A percentile compares a stretch with the other conserved stretches of the same genome.
Evolutionary conservation across 805 yeast species (phyloP).

Genomic region (Lipomyces orientalis): DNA sequence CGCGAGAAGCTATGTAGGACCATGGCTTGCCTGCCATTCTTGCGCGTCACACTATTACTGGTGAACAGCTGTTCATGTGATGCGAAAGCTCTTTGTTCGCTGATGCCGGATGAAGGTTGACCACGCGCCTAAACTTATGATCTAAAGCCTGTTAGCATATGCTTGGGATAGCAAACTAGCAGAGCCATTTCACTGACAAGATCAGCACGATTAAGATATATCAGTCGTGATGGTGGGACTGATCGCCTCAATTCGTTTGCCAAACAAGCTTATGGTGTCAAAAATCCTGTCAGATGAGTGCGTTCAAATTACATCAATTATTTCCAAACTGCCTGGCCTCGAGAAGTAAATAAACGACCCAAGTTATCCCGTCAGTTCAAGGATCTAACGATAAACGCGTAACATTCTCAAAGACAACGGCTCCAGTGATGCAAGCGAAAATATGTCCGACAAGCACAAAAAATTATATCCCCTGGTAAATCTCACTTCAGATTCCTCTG

Average conservation of each 20-base stretch:
- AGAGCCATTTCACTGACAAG: neutral
- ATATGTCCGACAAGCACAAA: neutral
- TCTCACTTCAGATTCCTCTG: neutral
- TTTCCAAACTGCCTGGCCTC: neutral
- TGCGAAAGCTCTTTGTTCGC: neutral
- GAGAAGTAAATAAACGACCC: neutral
- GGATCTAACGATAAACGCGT: neutral
- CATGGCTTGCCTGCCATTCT: slow-evolving; percentile 24
- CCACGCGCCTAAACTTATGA: neutral
- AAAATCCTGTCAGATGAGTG: too few species aligned
- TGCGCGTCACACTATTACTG: neutral
- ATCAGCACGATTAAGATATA: neutral
- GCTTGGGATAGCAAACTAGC: too few species aligned
- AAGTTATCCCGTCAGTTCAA: neutral
- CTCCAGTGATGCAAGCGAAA: neutral
- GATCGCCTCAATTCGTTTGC: neutral
- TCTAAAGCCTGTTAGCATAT: neutral
- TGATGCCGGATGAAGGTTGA: neutral
- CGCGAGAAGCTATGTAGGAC: slow-evolving; percentile 19
- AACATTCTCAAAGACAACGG: neutral
- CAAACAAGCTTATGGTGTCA: neutral
- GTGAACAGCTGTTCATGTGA: neutral
- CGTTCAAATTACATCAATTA: neutral
- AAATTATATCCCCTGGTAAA: neutral
- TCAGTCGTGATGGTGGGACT: neutral